Percentiles rank a stretch among this genome's conserved stretches.
phyloP scores from a whole-genome alignment of 192 early-diverging fungal species.

The Coemansia furcata region DNA sequence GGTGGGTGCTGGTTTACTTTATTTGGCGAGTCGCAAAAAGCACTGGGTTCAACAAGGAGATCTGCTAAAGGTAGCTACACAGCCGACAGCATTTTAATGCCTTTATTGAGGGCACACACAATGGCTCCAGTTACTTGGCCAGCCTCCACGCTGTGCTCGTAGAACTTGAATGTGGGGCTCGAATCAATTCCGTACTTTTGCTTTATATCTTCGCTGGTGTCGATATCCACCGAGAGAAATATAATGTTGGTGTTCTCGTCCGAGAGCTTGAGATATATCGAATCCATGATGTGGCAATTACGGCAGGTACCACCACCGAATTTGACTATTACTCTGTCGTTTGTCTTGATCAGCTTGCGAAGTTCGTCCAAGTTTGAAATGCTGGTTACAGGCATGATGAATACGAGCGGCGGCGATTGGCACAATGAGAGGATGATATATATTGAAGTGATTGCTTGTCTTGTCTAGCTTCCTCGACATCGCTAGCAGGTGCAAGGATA shows the following conservation, averaged over 20 bases:
- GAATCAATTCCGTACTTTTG: slow-evolving; percentile 52
- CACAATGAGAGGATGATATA: not conserved
- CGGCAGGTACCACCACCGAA: slow-evolving; percentile 81
- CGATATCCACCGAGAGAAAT: slow-evolving; percentile 85
- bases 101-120: not conserved
- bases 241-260: slow-evolving; percentile 54
- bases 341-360: not conserved
- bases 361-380: not conserved
- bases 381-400: not conserved
- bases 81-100: not conserved
- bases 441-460: not conserved
- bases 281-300: slow-evolving; percentile 74
- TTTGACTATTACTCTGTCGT: slow-evolving; percentile 63
- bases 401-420: not conserved
- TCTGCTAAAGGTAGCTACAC: not conserved
- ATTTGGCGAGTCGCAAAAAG: not conserved
- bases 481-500: not conserved
- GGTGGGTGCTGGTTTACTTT: not conserved
- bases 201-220: slow-evolving; percentile 54
- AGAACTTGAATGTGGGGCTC: slow-evolving; percentile 80
- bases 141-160: slow-evolving; percentile 30
- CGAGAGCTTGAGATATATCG: slow-evolving; percentile 63
- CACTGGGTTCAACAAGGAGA: not conserved
- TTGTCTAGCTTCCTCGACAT: not conserved
- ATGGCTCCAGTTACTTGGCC: not conserved